phyloP scores from a whole-genome alignment of 345 rosid species.

The Combretum micranthum region DNA sequence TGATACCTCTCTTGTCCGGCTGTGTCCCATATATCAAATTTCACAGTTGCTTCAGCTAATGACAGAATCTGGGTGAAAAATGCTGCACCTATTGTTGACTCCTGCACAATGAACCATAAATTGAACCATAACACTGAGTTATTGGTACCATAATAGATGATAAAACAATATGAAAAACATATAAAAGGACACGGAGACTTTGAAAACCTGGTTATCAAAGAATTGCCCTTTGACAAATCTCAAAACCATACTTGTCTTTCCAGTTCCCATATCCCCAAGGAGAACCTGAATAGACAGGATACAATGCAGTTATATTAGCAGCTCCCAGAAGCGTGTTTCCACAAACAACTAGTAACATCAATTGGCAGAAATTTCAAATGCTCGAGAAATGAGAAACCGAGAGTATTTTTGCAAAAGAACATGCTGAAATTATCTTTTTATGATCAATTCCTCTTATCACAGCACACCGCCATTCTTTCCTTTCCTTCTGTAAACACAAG shows the following conservation, averaged over 20 bases:
- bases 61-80: slow-evolving; percentile 41
- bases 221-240: slow-evolving; percentile 65
- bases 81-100: slow-evolving; percentile 47
- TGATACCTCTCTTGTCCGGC: slow-evolving; percentile 47
- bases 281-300: slow-evolving; percentile 29
- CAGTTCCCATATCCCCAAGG: slow-evolving; percentile 67
- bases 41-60: slow-evolving; percentile 37
- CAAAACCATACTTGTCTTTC: slow-evolving; percentile 58
- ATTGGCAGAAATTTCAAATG: too few relatives aligned
- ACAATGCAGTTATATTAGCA: not conserved
- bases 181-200: slow-evolving; percentile 1
- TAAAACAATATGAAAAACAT: not conserved
- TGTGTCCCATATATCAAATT: slow-evolving; percentile 49
- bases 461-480: too few relatives aligned
- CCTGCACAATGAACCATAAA: slow-evolving; percentile 16
- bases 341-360: too few relatives aligned
- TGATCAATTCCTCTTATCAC: too few relatives aligned
- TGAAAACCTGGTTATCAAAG: slow-evolving; percentile 45
- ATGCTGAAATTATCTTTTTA: too few relatives aligned
- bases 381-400: too few relatives aligned
- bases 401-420: too few relatives aligned
- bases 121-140: not conserved
- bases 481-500: too few relatives aligned
- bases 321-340: too few relatives aligned
- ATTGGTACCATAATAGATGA: not conserved